phyloP scores from a whole-genome alignment of 2,329 filamentous ascomycete genomes.

The Diaporthe sp. region DNA sequence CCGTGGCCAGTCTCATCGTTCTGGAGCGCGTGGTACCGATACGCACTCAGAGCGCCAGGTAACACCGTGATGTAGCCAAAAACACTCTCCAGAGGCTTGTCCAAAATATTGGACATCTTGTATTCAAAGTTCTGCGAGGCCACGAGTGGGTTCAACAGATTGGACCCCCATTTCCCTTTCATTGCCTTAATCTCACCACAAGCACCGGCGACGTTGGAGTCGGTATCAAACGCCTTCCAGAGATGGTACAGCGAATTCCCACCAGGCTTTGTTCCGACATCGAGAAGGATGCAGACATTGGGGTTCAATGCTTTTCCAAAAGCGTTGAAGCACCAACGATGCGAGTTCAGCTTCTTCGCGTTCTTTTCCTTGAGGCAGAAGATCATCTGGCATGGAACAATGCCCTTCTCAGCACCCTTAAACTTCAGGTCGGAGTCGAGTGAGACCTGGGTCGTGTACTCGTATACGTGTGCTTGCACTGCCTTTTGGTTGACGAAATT shows the following conservation, averaged over 20 bases:
- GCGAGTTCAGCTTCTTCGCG: constrained; percentile 96
- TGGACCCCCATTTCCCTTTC: constrained; percentile 86
- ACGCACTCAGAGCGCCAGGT: constrained; percentile 94
- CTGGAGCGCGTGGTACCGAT: constrained; percentile 94
- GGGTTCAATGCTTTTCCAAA: constrained; percentile 93
- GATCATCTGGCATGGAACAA: constrained; percentile 97
- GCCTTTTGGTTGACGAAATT: constrained; percentile 97
- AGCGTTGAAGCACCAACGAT: constrained; percentile 99
- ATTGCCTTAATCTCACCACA: constrained; percentile 98
- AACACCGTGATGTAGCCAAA: constrained; percentile 99
- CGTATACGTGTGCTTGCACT: constrained; percentile 97
- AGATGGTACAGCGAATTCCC: constrained; percentile 94
- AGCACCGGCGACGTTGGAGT: constrained; percentile 96
- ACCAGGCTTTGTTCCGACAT: constrained; percentile 94
- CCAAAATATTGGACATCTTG: constrained; percentile 99
- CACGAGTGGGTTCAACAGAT: constrained; percentile 92
- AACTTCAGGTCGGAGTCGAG: constrained; percentile 97
- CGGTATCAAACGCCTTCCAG: constrained; percentile 98
- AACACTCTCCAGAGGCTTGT: constrained; percentile 96
- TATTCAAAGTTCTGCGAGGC: constrained; percentile 99
- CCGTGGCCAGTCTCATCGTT: constrained; percentile 97
- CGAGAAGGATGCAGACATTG: constrained; percentile 96
- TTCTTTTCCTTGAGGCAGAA: constrained; percentile 99
- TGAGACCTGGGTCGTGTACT: constrained; percentile 98
- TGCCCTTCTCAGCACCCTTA: constrained; percentile 99